These are phyloP conservation scores for Postia placenta DNA, from an alignment of 768 basidiomycete genomes.

Conservation along the genomic window DNA sequence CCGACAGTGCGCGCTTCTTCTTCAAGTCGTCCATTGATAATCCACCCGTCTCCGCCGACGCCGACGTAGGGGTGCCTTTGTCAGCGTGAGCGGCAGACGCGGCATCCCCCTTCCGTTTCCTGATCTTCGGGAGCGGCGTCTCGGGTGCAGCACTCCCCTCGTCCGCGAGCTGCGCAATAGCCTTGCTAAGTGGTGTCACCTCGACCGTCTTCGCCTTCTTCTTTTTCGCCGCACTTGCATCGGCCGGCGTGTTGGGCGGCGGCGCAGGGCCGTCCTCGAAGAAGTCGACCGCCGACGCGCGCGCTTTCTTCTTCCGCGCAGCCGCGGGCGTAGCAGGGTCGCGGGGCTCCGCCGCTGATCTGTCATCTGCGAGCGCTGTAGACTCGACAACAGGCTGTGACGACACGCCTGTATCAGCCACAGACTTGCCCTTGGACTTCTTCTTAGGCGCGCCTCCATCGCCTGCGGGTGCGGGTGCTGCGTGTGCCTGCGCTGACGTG, in stretches of 20 bases:
- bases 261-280: slow-evolving; percentile 16
- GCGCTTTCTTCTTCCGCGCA: slow-evolving; percentile 12
- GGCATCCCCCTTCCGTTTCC: slow-evolving; percentile 1
- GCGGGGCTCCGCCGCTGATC: neutral
- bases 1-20: slow-evolving; percentile 39
- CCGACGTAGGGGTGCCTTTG: slow-evolving; percentile 6
- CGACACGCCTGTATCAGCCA: neutral
- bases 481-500: no score
- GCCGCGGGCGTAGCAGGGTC: slow-evolving; percentile 13
- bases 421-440: neutral
- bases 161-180: slow-evolving; percentile 13
- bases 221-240: slow-evolving; percentile 14
- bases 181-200: slow-evolving; percentile 12
- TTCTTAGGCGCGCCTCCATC: neutral
- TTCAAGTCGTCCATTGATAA: slow-evolving; percentile 41
- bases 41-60: neutral
- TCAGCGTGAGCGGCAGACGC: slow-evolving; percentile 6
- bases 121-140: neutral
- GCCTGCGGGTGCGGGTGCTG: no score
- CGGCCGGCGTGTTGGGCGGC: slow-evolving; percentile 22
- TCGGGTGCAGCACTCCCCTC: neutral
- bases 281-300: slow-evolving; percentile 21
- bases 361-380: neutral
- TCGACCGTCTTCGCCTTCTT: slow-evolving; percentile 14
- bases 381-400: neutral